Conservation (phyloP, 148 eudicot species). For the Cornus kousa region DNA sequence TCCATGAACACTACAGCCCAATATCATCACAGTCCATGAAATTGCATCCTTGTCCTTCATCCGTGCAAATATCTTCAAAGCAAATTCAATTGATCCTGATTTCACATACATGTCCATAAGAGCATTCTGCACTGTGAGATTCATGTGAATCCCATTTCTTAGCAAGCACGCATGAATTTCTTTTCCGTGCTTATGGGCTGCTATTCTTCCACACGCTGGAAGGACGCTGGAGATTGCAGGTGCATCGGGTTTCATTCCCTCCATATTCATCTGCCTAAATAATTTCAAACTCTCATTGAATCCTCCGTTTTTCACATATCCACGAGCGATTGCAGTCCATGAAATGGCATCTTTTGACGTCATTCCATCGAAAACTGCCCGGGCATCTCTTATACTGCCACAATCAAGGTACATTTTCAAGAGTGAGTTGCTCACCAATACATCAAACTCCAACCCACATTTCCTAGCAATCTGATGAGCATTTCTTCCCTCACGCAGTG, state of each 20-base stretch:
- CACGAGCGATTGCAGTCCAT: slow-evolving; percentile 69
- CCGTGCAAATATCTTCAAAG: slow-evolving; percentile 41
- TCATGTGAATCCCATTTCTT: slow-evolving; percentile 47
- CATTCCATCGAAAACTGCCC: slow-evolving; percentile 52
- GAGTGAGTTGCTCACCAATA: slow-evolving; percentile 58
- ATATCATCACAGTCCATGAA: slow-evolving; percentile 74
- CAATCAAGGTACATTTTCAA: slow-evolving; percentile 71
- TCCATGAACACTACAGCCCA: too few species aligned
- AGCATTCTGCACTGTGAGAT: slow-evolving; percentile 52
- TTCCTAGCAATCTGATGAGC: slow-evolving; percentile 49
- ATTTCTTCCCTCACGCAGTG: slow-evolving; percentile 47
- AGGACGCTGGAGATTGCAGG: slow-evolving; percentile 49
- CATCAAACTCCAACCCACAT: slow-evolving; percentile 45
- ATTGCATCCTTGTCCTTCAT: slow-evolving; percentile 52
- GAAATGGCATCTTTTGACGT: slow-evolving; percentile 56
- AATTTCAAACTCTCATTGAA: slow-evolving; percentile 68
- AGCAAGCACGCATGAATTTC: slow-evolving; percentile 62
- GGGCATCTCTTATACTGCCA: slow-evolving; percentile 50
- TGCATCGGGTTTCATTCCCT: slow-evolving; percentile 51
- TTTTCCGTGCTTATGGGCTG: slow-evolving; percentile 70
- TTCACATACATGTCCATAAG: slow-evolving; percentile 72
- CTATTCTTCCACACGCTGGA: slow-evolving; percentile 75
- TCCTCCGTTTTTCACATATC: slow-evolving; percentile 66
- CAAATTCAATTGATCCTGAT: slow-evolving; percentile 58
- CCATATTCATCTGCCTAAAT: slow-evolving; percentile 49